phyloP scores from a whole-genome alignment of 345 rosid genomes.

The Eucalyptus leucophloia region DNA sequence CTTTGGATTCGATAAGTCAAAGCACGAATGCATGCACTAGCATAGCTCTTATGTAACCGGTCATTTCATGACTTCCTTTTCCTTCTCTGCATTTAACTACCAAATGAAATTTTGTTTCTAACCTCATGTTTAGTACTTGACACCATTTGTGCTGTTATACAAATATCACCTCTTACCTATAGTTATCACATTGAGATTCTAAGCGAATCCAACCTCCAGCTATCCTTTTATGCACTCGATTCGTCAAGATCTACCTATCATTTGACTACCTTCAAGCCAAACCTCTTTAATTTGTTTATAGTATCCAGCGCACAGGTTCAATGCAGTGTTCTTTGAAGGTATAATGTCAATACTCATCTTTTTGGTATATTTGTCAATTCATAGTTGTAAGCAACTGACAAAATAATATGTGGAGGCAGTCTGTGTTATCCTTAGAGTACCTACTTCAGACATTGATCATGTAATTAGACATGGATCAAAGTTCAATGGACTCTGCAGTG shows the following conservation, averaged over 20 bases:
- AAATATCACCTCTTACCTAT: no score
- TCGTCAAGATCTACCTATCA: slow-evolving; percentile 37
- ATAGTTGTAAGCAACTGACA: not conserved
- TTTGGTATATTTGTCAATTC: no score
- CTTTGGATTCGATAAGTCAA: no score
- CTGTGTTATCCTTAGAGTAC: slow-evolving; percentile 57
- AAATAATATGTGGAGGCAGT: slow-evolving; percentile 27
- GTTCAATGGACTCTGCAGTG: slow-evolving; percentile 34
- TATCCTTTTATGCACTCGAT: slow-evolving; percentile 59
- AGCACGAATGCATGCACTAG: no score
- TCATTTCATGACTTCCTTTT: no score
- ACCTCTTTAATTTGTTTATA: slow-evolving; percentile 52
- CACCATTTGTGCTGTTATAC: no score
- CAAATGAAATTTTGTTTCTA: no score
- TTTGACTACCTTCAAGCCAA: slow-evolving; percentile 25
- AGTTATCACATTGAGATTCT: no score
- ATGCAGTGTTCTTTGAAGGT: slow-evolving; percentile 71
- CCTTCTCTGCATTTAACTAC: no score
- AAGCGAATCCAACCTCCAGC: slow-evolving; percentile 8
- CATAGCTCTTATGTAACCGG: no score
- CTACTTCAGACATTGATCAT: no score
- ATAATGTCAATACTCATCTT: not conserved
- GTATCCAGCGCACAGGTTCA: slow-evolving; percentile 37
- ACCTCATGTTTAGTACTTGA: no score
- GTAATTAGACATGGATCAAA: slow-evolving; percentile 19